Conservation (phyloP, 2,329 filamentous ascomycete species). For the Neopestalotiopsis clavispora region DNA sequence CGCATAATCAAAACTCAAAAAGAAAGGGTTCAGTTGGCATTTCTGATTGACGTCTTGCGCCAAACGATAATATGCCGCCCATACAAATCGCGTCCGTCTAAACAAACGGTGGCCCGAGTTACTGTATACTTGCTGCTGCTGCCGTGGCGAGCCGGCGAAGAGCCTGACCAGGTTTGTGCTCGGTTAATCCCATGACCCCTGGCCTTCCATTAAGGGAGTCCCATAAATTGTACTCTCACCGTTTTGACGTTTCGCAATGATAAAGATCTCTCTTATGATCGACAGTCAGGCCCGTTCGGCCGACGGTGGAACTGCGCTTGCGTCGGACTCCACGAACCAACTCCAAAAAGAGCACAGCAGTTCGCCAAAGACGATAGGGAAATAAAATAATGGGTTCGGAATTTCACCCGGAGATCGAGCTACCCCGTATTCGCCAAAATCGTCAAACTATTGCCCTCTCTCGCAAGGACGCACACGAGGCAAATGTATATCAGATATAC, state of each 20-base stretch:
- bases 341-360: slow-evolving; percentile 1
- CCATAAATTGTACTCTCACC: slow-evolving; percentile 12
- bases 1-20: not conserved
- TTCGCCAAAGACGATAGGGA: not conserved
- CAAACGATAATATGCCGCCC: too few species aligned
- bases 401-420: not conserved
- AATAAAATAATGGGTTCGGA: not conserved
- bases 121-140: not conserved
- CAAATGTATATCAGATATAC: not conserved
- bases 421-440: not conserved
- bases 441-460: too few species aligned
- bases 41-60: too few species aligned
- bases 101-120: not conserved
- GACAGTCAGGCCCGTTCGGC: not conserved
- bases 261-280: slow-evolving; percentile 10
- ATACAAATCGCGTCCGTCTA: not conserved
- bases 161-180: not conserved
- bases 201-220: slow-evolving; percentile 3
- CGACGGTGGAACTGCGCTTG: not conserved
- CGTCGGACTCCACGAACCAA: not conserved
- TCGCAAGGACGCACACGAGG: not conserved
- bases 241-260: slow-evolving; percentile 13
- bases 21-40: not conserved
- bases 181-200: not conserved
- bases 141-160: not conserved